Percentiles rank a stretch among this genome's conserved stretches.
Conservation (phyloP, 495 filamentous ascomycete genomes). For the Neurospora tetrasperma region DNA sequence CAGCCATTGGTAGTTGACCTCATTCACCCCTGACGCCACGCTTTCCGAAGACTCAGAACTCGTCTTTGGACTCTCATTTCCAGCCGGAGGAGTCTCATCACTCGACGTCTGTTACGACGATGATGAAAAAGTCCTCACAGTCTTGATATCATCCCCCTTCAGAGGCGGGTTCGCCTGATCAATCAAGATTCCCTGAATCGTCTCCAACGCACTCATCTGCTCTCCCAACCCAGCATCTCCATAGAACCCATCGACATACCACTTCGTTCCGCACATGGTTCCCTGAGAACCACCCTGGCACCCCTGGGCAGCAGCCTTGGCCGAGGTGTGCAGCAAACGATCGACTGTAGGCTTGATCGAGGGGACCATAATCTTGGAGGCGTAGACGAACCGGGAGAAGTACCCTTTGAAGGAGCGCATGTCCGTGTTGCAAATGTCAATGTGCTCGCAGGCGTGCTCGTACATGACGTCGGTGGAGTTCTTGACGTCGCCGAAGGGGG, state of each 20-base stretch:
- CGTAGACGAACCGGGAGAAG: conserved; percentile 63
- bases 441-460: conserved; percentile 64
- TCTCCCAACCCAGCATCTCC: conserved; percentile 52
- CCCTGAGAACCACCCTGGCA: conserved; percentile 50
- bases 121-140: conserved; percentile 17
- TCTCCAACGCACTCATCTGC: conserved; percentile 61
- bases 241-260: conserved; percentile 55
- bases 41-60: background rate
- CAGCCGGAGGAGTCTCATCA: background rate
- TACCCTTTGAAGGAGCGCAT: conserved; percentile 75
- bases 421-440: conserved; percentile 54
- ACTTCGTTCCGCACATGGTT: conserved; percentile 59
- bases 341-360: conserved; percentile 43
- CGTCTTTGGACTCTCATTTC: background rate
- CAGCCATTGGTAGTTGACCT: background rate
- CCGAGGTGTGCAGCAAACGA: conserved; percentile 45
- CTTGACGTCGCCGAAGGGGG: conserved; percentile 21
- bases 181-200: conserved; percentile 49
- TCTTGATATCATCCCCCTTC: conserved; percentile 33
- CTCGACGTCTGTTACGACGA: background rate
- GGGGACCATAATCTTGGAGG: conserved; percentile 49
- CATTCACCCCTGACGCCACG: background rate
- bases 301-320: conserved; percentile 50
- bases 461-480: conserved; percentile 49
- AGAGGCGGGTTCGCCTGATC: conserved; percentile 26